These are phyloP conservation scores for Syzygium grande DNA, from an alignment of 345 rosid genomes.

Conservation along the genomic window DNA sequence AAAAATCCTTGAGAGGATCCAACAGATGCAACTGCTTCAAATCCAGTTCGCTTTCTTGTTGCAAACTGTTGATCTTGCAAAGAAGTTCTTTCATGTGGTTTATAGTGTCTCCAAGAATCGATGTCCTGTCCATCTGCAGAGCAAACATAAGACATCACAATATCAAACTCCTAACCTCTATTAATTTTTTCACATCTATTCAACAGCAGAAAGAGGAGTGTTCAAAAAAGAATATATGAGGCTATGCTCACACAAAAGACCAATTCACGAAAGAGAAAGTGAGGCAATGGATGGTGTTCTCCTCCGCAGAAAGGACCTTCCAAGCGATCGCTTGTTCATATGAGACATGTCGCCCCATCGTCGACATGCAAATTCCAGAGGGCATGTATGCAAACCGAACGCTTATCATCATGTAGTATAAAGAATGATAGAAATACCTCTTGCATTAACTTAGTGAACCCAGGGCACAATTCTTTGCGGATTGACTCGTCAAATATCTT, in stretches of 20 bases:
- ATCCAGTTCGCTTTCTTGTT: slow-evolving; percentile 35
- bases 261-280: slow-evolving; percentile 92
- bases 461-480: slow-evolving; percentile 57
- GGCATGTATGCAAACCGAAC: slow-evolving; percentile 61
- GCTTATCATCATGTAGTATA: background rate
- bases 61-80: slow-evolving; percentile 48
- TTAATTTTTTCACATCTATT: no score
- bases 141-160: background rate
- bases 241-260: slow-evolving; percentile 64
- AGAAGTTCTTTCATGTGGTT: slow-evolving; percentile 57
- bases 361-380: slow-evolving; percentile 83
- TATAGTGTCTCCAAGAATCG: slow-evolving; percentile 43
- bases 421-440: slow-evolving; percentile 31
- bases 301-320: slow-evolving; percentile 84
- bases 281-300: slow-evolving; percentile 71
- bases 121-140: slow-evolving; percentile 38
- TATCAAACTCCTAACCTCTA: background rate
- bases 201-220: no score
- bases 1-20: slow-evolving; percentile 27
- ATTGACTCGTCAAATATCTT: slow-evolving; percentile 43
- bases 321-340: slow-evolving; percentile 91
- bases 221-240: no score
- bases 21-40: slow-evolving; percentile 16
- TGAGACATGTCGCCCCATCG: slow-evolving; percentile 87
- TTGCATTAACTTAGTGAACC: slow-evolving; percentile 86